Conservation (phyloP, 2,329 filamentous ascomycete genomes). For the Dendrostoma leiphaemia region DNA sequence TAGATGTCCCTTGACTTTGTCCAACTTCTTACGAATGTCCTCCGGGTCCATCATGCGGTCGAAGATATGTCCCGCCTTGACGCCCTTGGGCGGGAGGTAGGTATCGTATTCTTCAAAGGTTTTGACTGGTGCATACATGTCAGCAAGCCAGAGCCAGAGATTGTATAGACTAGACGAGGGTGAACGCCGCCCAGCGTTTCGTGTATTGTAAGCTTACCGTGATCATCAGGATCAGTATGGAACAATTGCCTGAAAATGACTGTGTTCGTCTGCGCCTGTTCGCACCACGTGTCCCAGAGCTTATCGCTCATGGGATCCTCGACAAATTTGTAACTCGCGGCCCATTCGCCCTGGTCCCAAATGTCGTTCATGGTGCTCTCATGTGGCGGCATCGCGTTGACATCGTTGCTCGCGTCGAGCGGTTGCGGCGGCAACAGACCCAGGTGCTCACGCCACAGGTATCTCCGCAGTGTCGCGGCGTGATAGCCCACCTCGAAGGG, state of each 20-base stretch:
- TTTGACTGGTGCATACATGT: conserved; percentile 53
- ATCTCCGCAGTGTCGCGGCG: conserved; percentile 75
- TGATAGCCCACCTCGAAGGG: conserved; percentile 77
- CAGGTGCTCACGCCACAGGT: conserved; percentile 88
- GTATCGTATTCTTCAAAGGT: conserved; percentile 87
- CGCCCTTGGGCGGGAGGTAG: conserved; percentile 67
- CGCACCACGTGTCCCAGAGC: conserved; percentile 68
- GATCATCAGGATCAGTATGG: conserved; percentile 85
- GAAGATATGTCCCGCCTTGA: conserved; percentile 84
- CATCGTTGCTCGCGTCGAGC: conserved; percentile 63
- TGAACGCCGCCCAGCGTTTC: conserved; percentile 14
- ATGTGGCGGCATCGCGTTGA: conserved; percentile 71
- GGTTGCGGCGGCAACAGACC: conserved; percentile 76
- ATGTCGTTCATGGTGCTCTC: conserved; percentile 65
- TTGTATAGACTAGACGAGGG: too few species aligned
- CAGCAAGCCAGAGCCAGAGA: too few species aligned
- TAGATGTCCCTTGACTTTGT: conserved; percentile 80
- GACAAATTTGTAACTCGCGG: conserved; percentile 63
- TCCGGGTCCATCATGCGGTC: conserved; percentile 72
- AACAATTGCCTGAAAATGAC: conserved; percentile 76
- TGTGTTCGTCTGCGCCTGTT: conserved; percentile 68
- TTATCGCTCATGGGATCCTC: conserved; percentile 68
- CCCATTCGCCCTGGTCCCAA: conserved; percentile 57
- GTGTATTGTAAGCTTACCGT: too few species aligned
- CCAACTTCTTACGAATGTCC: conserved; percentile 72